A percentile compares a stretch with the other conserved stretches of the same genome.
Evolutionary conservation across 768 basidiomycete species (phyloP).

Genomic region (Mycena galericulata): DNA sequence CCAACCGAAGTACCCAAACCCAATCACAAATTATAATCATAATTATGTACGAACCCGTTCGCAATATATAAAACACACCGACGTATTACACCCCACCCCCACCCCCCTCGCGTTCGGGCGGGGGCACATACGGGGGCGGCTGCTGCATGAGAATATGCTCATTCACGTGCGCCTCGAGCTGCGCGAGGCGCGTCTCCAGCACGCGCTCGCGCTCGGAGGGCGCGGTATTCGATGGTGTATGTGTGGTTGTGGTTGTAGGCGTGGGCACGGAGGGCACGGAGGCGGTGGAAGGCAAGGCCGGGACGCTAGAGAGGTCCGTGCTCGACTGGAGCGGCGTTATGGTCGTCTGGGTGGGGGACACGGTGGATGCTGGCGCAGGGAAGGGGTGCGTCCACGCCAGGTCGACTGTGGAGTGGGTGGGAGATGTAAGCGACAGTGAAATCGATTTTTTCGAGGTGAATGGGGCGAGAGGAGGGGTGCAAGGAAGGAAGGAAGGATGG

Average conservation of each 20-base stretch:
- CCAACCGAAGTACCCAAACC: too few species aligned
- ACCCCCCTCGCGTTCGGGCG: too few species aligned
- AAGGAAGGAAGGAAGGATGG: too few species aligned
- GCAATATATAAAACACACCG: too few species aligned
- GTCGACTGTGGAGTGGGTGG: constrained; percentile 8
- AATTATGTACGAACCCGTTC: too few species aligned
- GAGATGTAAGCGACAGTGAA: too few species aligned
- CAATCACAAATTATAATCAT: too few species aligned
- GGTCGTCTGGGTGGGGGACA: not conserved
- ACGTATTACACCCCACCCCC: too few species aligned
- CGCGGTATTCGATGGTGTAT: not conserved
- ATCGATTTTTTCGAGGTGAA: too few species aligned
- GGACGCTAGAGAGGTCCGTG: not conserved
- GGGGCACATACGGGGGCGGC: not conserved
- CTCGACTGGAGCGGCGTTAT: not conserved
- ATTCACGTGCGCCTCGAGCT: constrained; percentile 27
- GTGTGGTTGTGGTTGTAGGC: not conserved
- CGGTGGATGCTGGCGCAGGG: not conserved
- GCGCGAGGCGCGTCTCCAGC: constrained; percentile 15
- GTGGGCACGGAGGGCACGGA: not conserved
- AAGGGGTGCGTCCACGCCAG: not conserved
- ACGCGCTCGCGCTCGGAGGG: not conserved
- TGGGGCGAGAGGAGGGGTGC: too few species aligned
- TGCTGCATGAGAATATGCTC: constrained; percentile 14
- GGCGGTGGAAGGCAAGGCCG: not conserved